Evolutionary conservation across 257 asterid species (phyloP).

Genomic region (Penstemon newberryi): DNA sequence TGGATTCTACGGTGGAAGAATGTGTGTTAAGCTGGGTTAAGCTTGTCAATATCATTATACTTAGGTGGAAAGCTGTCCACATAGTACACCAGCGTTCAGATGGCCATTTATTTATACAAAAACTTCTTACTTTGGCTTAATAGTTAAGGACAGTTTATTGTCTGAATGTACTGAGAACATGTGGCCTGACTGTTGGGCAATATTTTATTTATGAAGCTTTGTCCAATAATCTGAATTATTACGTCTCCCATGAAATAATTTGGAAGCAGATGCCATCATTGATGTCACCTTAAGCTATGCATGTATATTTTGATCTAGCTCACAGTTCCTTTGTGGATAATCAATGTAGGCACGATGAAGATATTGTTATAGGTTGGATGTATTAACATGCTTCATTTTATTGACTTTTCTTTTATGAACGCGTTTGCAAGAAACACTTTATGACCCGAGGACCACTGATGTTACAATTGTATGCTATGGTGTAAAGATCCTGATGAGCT

Average conservation of each 20-base stretch:
- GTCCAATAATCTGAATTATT: slow-evolving; percentile 8
- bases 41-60: slow-evolving; percentile 22
- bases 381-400: not conserved
- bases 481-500: not conserved
- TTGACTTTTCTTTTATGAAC: not conserved
- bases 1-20: slow-evolving; percentile 26
- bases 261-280: not conserved
- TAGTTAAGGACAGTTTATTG: slow-evolving; percentile 13
- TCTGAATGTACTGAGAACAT: slow-evolving; percentile 22
- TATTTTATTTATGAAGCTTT: slow-evolving; percentile 12
- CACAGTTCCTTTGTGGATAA: not conserved
- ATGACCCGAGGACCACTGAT: not conserved
- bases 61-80: slow-evolving; percentile 29
- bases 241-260: not conserved
- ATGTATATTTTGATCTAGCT: not conserved
- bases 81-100: slow-evolving; percentile 24
- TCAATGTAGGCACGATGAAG: not conserved
- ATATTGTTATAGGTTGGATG: not conserved
- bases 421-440: not conserved
- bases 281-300: slow-evolving; percentile 4
- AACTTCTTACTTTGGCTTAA: slow-evolving; percentile 2
- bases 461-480: not conserved
- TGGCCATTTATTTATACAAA: slow-evolving; percentile 24
- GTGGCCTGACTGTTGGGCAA: slow-evolving; percentile 22
- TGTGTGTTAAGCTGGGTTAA: slow-evolving; percentile 19